Conservation (phyloP, 148 eudicot species). For the Mesembryanthemum crystallinum region DNA sequence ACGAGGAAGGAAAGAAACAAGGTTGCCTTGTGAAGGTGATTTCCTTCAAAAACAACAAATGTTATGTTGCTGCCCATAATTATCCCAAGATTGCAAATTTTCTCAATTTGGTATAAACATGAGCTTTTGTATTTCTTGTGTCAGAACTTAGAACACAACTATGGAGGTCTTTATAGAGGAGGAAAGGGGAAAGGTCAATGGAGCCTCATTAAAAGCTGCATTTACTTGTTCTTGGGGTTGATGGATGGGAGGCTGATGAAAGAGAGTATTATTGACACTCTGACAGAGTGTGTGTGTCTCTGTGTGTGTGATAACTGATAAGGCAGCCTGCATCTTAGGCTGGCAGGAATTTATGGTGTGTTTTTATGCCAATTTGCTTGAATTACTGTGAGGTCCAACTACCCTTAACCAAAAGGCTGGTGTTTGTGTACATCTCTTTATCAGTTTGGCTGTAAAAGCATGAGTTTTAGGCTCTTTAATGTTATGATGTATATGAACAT, state of each 20-base stretch:
- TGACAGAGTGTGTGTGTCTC: constrained; percentile 12
- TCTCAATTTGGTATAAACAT: constrained; percentile 14
- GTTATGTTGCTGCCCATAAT: constrained; percentile 23
- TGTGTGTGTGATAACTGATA: not conserved
- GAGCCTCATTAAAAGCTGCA: constrained; percentile 27
- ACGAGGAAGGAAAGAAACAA: constrained; percentile 1
- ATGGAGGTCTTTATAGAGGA: constrained; percentile 4
- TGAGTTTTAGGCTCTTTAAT: constrained; percentile 12
- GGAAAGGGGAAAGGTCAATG: constrained; percentile 5
- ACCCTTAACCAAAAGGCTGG: constrained; percentile 12
- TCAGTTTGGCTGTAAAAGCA: constrained; percentile 12
- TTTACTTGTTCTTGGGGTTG: constrained; percentile 17
- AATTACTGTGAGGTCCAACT: constrained; percentile 35
- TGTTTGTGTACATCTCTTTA: constrained; percentile 13
- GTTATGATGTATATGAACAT: not conserved
- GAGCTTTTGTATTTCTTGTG: not conserved
- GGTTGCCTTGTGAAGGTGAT: not conserved
- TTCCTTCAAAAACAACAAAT: not conserved
- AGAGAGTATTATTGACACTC: constrained; percentile 13
- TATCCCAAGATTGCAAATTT: constrained; percentile 10
- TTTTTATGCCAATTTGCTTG: constrained; percentile 19
- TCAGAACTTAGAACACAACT: constrained; percentile 1
- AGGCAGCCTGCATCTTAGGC: constrained; percentile 6
- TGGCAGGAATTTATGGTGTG: constrained; percentile 36
- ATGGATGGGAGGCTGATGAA: constrained; percentile 21